phyloP scores from a whole-genome alignment of 139 green algal species.

The Desmodesmus armatus region DNA sequence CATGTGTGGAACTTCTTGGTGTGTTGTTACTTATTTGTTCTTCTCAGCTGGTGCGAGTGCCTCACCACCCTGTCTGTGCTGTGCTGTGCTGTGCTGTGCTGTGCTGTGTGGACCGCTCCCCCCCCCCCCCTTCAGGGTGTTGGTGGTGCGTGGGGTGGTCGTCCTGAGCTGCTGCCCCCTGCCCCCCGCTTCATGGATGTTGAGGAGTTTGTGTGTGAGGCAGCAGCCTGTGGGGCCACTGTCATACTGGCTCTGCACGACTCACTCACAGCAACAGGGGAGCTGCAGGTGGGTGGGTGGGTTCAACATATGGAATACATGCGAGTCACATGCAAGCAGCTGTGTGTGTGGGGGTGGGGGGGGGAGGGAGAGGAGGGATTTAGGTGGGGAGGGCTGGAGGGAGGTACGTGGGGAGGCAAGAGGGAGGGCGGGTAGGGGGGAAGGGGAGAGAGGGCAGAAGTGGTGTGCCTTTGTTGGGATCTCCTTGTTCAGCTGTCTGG shows the following conservation, averaged over 20 bases:
- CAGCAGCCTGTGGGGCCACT: slow-evolving; percentile 47
- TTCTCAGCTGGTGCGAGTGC: not conserved
- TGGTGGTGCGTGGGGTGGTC: slow-evolving; percentile 22
- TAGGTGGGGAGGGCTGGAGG: not conserved
- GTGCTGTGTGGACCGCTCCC: no score
- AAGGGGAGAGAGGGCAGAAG: no score
- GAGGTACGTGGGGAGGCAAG: no score
- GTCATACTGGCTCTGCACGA: slow-evolving; percentile 61
- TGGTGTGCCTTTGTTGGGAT: no score
- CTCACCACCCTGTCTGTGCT: not conserved
- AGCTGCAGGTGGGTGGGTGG: slow-evolving; percentile 48
- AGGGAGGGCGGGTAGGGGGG: no score
- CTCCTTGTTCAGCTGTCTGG: no score
- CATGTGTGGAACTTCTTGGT: no score
- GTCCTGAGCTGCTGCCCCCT: not conserved
- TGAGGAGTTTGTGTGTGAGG: slow-evolving; percentile 49
- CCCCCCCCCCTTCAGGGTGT: slow-evolving; percentile 17
- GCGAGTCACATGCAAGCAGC: no score
- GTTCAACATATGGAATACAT: not conserved
- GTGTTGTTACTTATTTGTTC: not conserved
- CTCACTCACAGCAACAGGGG: slow-evolving; percentile 41
- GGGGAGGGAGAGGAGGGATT: no score
- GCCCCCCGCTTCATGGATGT: slow-evolving; percentile 49
- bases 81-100: not conserved
- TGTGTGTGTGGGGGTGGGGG: no score